A percentile compares a stretch with the other conserved stretches of the same genome.
phyloP scores from a whole-genome alignment of 75 land plant species.

The Cunninghamia lanceolata region DNA sequence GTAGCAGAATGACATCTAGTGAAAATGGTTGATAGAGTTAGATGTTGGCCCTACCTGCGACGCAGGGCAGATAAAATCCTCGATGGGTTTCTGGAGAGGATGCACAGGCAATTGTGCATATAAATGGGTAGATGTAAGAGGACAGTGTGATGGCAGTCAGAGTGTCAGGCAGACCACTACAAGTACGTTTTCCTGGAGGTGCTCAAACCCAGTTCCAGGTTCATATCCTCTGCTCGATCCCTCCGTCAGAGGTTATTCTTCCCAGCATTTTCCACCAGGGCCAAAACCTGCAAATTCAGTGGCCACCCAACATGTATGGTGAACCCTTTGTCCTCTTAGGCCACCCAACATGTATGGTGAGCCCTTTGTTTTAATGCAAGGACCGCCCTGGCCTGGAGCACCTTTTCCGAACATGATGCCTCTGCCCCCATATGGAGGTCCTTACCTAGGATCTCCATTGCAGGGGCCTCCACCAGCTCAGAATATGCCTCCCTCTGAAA shows the following conservation, averaged over 20 bases:
- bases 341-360: slow-evolving; percentile 9
- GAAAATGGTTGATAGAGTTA: slow-evolving; percentile 28
- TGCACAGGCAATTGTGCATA: slow-evolving; percentile 60
- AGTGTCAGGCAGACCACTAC: slow-evolving; percentile 91
- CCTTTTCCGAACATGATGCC: neutral
- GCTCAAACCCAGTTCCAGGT: slow-evolving; percentile 44
- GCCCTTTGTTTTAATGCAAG: neutral
- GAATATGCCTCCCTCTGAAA: slow-evolving; percentile 41
- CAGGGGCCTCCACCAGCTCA: slow-evolving; percentile 27
- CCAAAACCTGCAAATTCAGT: slow-evolving; percentile 39
- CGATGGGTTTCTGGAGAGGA: slow-evolving; percentile 65
- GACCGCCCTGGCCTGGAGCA: neutral
- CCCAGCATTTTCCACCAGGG: slow-evolving; percentile 57
- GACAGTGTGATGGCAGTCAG: slow-evolving; percentile 82
- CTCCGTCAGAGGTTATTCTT: slow-evolving; percentile 39
- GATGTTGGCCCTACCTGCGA: slow-evolving; percentile 41
- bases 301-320: slow-evolving; percentile 51
- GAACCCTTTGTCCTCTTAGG: slow-evolving; percentile 25
- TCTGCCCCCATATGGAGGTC: slow-evolving; percentile 14
- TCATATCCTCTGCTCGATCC: slow-evolving; percentile 29
- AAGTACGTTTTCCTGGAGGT: slow-evolving; percentile 54
- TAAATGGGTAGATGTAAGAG: slow-evolving; percentile 81
- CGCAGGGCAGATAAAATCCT: slow-evolving; percentile 52
- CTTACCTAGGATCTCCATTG: slow-evolving; percentile 40
- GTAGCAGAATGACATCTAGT: slow-evolving; percentile 15